Percentiles rank a stretch among this genome's conserved stretches.
These are phyloP conservation scores for Isabelozyma heimii DNA, from an alignment of 805 yeast genomes.

Conservation along the genomic window DNA sequence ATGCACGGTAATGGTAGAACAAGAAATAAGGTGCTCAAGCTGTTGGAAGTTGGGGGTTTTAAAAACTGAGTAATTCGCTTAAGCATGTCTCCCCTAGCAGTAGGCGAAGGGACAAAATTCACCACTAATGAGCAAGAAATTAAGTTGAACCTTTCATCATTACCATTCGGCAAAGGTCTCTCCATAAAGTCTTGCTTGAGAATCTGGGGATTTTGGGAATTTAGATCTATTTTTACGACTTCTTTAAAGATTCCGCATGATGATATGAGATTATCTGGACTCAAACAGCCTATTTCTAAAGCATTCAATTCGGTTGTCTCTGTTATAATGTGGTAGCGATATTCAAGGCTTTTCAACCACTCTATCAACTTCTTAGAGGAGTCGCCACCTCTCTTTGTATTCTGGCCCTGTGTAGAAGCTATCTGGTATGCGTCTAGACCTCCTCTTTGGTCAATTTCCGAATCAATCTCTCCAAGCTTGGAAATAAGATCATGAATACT, in stretches of 20 bases:
- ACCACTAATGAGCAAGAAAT: slow-evolving; percentile 84
- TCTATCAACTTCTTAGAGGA: slow-evolving; percentile 78
- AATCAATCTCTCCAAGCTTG: slow-evolving; percentile 53
- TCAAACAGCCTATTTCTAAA: slow-evolving; percentile 82
- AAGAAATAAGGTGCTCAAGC: slow-evolving; percentile 53
- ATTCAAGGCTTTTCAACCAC: slow-evolving; percentile 51
- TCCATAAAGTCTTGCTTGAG: slow-evolving; percentile 82
- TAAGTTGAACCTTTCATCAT: slow-evolving; percentile 52
- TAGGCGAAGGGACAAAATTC: slow-evolving; percentile 79
- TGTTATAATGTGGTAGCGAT: slow-evolving; percentile 2
- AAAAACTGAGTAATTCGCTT: slow-evolving; percentile 56
- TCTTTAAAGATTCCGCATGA: slow-evolving; percentile 50
- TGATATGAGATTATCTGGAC: slow-evolving; percentile 66
- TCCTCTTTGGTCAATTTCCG: slow-evolving; percentile 63
- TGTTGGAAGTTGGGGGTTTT: slow-evolving; percentile 20
- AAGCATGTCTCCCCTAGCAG: slow-evolving; percentile 76
- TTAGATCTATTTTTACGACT: slow-evolving; percentile 70
- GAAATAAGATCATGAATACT: slow-evolving; percentile 13
- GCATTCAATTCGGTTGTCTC: slow-evolving; percentile 33
- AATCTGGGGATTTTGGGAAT: slow-evolving; percentile 74
- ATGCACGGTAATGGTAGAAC: slow-evolving; percentile 90
- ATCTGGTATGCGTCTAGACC: slow-evolving; percentile 78
- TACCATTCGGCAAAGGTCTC: slow-evolving; percentile 53
- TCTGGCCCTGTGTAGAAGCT: slow-evolving; percentile 87
- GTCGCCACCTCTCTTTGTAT: slow-evolving; percentile 79